Evolutionary conservation across 1,284 basidiomycete genomes (phyloP), one percentile per base, ranked within the genome.

Genomic region (Rhodofomes roseus): DNA sequence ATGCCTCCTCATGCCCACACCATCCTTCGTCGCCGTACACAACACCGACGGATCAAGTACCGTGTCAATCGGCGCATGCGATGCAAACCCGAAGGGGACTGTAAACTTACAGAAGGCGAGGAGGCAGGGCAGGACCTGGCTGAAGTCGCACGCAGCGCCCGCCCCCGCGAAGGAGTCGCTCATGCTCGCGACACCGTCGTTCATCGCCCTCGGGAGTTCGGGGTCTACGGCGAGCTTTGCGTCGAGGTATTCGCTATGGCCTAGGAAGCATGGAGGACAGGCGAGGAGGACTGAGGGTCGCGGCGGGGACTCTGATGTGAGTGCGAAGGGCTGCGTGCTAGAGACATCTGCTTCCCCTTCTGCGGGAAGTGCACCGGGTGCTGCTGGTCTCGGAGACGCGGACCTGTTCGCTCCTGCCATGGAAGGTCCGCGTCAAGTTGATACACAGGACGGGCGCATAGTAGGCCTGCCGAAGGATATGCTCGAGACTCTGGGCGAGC

Each of bases 141-240:
- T 48, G 25, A 27, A 29, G 25, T 9, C 46, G 23, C 46, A 48
- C 29, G 3, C 50, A 12, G 16, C 18, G 31, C 31, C 50, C 4
- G 29, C 50, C 29, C 7, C 29, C 2, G 54, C 54, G 4, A 25
- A 22, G 43, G 22, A 37, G 29, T 46, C 41, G 16, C 34, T 56
- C 7, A 40, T 56, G 31, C 41, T 46, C 14, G 55, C 55, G 43
- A 56, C 43, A 29, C 43, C 55, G 22, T 56, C 55, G 16, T 56
- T 56, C 43, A 25, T 43, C 20, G 25, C 41, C 14, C 55, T 56
- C 5, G 29, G 27, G 5, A 18, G 9, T 3, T 46, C 43, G 25
- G 27, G 29, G 14, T 56, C 55, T 2, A 48, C 23, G 8, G 43
- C 55, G 4, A 43, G 31, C 39, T 36, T 43, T 12, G 40, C 41